A percentile compares a stretch with the other conserved stretches of the same genome.
Conservation (phyloP, 2,329 filamentous ascomycete species). For the Kalmusia sp. region DNA sequence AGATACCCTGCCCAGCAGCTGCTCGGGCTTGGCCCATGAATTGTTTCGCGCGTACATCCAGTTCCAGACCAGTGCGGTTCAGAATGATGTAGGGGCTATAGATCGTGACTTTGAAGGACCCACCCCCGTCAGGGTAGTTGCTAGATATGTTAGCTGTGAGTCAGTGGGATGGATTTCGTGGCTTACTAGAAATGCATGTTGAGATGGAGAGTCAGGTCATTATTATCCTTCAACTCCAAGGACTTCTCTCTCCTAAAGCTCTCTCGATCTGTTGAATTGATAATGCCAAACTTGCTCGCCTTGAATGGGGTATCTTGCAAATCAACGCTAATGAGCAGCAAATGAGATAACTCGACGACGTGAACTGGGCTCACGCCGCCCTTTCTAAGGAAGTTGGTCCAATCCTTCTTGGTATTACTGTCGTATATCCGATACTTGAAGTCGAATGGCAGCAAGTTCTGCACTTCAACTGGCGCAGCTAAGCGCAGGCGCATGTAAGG, state of each 20-base stretch:
- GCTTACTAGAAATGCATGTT: conserved; percentile 85
- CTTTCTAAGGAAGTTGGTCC: conserved; percentile 97
- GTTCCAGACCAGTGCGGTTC: conserved; percentile 91
- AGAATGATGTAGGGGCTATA: conserved; percentile 94
- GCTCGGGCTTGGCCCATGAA: conserved; percentile 83
- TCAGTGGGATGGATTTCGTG: background rate
- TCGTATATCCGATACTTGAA: conserved; percentile 99
- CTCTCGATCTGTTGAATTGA: conserved; percentile 86
- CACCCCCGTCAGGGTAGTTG: conserved; percentile 87
- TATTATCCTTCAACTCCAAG: conserved; percentile 82
- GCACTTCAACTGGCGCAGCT: conserved; percentile 89
- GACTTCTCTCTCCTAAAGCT: conserved; percentile 86
- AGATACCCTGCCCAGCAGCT: conserved; percentile 80
- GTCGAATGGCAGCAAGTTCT: conserved; percentile 94
- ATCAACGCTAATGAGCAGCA: conserved; percentile 90
- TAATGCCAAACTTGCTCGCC: conserved; percentile 94
- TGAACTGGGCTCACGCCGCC: conserved; percentile 97
- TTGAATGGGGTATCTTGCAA: conserved; percentile 97
- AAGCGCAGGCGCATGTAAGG: conserved; percentile 94
- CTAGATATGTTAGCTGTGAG: conserved; percentile 32
- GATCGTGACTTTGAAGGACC: conserved; percentile 93
- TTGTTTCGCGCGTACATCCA: conserved; percentile 87
- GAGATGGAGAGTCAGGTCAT: conserved; percentile 79
- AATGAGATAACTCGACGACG: conserved; percentile 92
- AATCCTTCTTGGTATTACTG: conserved; percentile 97